phyloP scores from a whole-genome alignment of 2,329 filamentous ascomycete genomes.

The Cryphonectria parasitica region DNA sequence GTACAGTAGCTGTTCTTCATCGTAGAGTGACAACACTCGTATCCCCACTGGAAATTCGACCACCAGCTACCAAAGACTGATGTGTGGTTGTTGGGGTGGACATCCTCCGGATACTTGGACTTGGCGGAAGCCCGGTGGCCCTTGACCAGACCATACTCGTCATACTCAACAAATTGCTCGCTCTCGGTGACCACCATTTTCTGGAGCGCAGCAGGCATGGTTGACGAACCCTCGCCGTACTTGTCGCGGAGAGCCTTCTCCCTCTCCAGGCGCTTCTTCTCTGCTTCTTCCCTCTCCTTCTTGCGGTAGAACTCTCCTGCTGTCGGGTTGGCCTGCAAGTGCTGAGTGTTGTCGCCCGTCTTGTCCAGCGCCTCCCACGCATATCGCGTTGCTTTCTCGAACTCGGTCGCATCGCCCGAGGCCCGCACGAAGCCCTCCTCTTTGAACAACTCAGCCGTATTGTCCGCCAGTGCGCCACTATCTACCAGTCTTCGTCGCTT shows the following conservation, averaged over 20 bases:
- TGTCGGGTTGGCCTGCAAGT: slow-evolving; percentile 95
- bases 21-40: slow-evolving; percentile 89
- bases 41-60: slow-evolving; percentile 94
- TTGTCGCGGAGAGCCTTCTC: slow-evolving; percentile 76
- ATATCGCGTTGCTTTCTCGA: slow-evolving; percentile 85
- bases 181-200: slow-evolving; percentile 75
- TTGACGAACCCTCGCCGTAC: slow-evolving; percentile 71
- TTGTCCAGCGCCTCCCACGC: slow-evolving; percentile 95
- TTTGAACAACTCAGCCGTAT: slow-evolving; percentile 79
- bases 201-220: slow-evolving; percentile 63
- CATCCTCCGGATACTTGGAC: slow-evolving; percentile 90
- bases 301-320: slow-evolving; percentile 84
- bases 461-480: slow-evolving; percentile 77
- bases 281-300: slow-evolving; percentile 75
- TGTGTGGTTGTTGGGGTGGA: slow-evolving; percentile 87
- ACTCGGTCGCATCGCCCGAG: slow-evolving; percentile 90
- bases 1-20: slow-evolving; percentile 98
- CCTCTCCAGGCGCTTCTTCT: slow-evolving; percentile 68
- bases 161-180: slow-evolving; percentile 91
- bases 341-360: slow-evolving; percentile 75
- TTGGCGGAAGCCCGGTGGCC: slow-evolving; percentile 78
- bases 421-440: slow-evolving; percentile 91
- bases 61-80: slow-evolving; percentile 98
- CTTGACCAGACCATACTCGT: slow-evolving; percentile 87
- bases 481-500: slow-evolving; percentile 93